Evolutionary conservation across 164 flowering plant genomes (phyloP), one percentile per base, ranked within the genome.

Genomic region (Houttuynia cordata): DNA sequence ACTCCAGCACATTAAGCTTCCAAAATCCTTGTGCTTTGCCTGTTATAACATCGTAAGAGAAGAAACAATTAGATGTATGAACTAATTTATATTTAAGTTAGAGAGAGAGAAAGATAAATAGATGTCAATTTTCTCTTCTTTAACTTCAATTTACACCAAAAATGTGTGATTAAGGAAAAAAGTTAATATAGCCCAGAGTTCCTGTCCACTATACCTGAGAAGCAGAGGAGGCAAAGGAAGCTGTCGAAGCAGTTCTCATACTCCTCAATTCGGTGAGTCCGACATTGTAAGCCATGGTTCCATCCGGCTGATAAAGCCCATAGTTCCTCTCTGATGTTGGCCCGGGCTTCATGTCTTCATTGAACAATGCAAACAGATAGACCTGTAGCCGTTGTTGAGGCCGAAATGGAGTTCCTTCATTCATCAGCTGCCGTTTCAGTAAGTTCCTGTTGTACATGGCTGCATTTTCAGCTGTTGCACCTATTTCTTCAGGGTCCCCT

Each of bases 241-340:
- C 71, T 14, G 71, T 42, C 4, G 84, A 61, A 10, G 72, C 66
- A 0, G 80, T 63, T 19, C n/a, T n/a, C n/a, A n/a, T n/a, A n/a
- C n/a, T n/a, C n/a, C n/a, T n/a, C n/a, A 74, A 19, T 21, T 78
- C 66, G 1, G 77, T 63, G 22, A 87, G 70, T 3, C 91, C 98
- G 0, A 92, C 81, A 74, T 87, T 83, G 68, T 92, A 92, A 56
- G 78, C 80, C 96, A 89, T 87, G 54, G 88, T 81, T 21, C 83
- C 84, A 59, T 92, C 91, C 6, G 98, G 98, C 49, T 82, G 79
- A 66, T 70, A 89, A 7, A n/a, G n/a, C n/a, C n/a, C n/a, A n/a
- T n/a, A n/a, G n/a, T n/a, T n/a, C n/a, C n/a, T n/a, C n/a, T n/a
- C 98, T 0, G 98, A 91, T 0, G 87, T 80, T 0, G 94, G 92